Conservation (phyloP, 192 early-diverging fungal genomes). For the Coemansia pectinata region DNA sequence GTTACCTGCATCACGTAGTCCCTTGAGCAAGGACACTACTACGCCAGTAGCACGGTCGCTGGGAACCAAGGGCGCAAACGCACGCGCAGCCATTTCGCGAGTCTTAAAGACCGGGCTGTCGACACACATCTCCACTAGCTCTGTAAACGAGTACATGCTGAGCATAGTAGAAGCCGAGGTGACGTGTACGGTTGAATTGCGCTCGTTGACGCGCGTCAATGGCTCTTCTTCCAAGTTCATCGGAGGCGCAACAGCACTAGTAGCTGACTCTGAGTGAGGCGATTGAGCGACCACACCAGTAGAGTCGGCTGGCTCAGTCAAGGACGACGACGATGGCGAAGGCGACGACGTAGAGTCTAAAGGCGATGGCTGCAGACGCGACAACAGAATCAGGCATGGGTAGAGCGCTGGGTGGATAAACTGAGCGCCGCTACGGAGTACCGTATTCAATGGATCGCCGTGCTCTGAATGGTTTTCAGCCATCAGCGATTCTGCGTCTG, state of each 20-base stretch:
- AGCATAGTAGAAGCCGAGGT: constrained; percentile 50
- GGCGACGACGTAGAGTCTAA: constrained; percentile 30
- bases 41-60: constrained; percentile 48
- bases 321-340: neutral
- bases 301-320: constrained; percentile 6
- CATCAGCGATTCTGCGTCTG: constrained; percentile 19
- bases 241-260: constrained; percentile 44
- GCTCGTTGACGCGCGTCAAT: constrained; percentile 48
- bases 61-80: constrained; percentile 73
- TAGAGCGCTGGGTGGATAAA: constrained; percentile 86
- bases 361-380: constrained; percentile 71
- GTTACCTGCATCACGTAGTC: constrained; percentile 52
- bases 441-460: constrained; percentile 12
- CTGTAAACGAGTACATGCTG: constrained; percentile 55
- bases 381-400: constrained; percentile 85
- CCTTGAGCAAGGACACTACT: constrained; percentile 56
- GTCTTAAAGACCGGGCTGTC: constrained; percentile 63
- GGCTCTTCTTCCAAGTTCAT: constrained; percentile 50
- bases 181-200: constrained; percentile 53
- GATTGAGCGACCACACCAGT: constrained; percentile 26
- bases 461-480: neutral
- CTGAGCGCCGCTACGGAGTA: constrained; percentile 39
- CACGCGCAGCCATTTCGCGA: constrained; percentile 83
- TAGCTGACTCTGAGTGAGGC: constrained; percentile 35
- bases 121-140: constrained; percentile 51